These are phyloP conservation scores for Hibiscus tridactylites DNA, from an alignment of 345 rosid species.

Conservation along the genomic window DNA sequence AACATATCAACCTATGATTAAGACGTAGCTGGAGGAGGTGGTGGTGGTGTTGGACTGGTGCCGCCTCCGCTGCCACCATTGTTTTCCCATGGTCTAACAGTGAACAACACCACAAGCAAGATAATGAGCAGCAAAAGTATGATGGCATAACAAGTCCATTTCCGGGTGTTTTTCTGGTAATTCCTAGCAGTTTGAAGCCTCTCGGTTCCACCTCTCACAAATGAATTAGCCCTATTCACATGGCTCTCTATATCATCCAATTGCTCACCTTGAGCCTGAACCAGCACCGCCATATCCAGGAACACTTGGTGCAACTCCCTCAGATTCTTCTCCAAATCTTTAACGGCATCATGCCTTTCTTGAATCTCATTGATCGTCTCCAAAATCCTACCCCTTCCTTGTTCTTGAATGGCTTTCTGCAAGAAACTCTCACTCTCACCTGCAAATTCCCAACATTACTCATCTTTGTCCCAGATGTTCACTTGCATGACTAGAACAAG, in stretches of 20 bases:
- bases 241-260: conserved; percentile 82
- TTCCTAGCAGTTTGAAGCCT: conserved; percentile 53
- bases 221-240: conserved; percentile 65
- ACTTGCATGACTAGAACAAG: no score
- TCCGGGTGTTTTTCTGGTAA: conserved; percentile 70
- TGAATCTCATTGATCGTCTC: conserved; percentile 78
- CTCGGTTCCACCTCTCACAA: conserved; percentile 52
- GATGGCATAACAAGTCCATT: conserved; percentile 76
- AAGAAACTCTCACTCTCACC: conserved; percentile 88
- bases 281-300: conserved; percentile 85
- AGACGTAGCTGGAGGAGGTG: background rate
- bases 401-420: conserved; percentile 87
- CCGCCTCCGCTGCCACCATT: background rate
- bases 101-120: conserved; percentile 43
- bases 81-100: conserved; percentile 54
- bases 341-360: conserved; percentile 85
- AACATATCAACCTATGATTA: background rate
- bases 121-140: conserved; percentile 58
- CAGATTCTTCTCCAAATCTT: conserved; percentile 69
- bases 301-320: conserved; percentile 86
- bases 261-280: conserved; percentile 77
- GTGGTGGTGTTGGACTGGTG: background rate
- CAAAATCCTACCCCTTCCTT: conserved; percentile 71
- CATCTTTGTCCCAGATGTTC: no score
- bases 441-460: conserved; percentile 18